phyloP scores from a whole-genome alignment of 805 yeast genomes.

The Candida silvicultrix region DNA sequence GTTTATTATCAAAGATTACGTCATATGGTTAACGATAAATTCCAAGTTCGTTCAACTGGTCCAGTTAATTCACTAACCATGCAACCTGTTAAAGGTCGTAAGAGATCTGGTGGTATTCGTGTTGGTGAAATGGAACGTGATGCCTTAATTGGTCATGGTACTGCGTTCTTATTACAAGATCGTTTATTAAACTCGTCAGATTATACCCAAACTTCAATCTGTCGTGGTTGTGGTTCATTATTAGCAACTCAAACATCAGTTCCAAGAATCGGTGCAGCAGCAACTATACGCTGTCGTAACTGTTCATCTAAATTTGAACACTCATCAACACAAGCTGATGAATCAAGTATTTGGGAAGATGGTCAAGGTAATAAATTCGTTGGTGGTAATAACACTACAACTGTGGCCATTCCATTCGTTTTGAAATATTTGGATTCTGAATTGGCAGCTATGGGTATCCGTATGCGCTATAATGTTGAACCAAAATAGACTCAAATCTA shows the following conservation, averaged over 20 bases:
- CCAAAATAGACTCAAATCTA: slow-evolving; percentile 42
- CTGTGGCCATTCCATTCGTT: slow-evolving; percentile 95
- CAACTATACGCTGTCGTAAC: slow-evolving; percentile 81
- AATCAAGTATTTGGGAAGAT: slow-evolving; percentile 90
- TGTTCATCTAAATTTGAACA: slow-evolving; percentile 73
- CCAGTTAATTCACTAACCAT: slow-evolving; percentile 94
- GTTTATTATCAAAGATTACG: slow-evolving; percentile 97
- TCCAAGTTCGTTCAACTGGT: slow-evolving; percentile 98
- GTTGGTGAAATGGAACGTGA: slow-evolving; percentile 99
- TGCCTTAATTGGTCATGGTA: slow-evolving; percentile 97
- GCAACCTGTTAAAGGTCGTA: slow-evolving; percentile 99
- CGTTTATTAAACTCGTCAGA: slow-evolving; percentile 93
- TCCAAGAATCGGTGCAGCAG: slow-evolving; percentile 79
- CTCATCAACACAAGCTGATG: slow-evolving; percentile 48
- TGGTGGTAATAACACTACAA: slow-evolving; percentile 92
- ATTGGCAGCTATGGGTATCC: slow-evolving; percentile 95
- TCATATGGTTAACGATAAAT: slow-evolving; percentile 99
- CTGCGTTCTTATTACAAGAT: slow-evolving; percentile 91
- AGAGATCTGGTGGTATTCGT: slow-evolving; percentile 98
- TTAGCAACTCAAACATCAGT: slow-evolving; percentile 86
- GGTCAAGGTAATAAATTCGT: slow-evolving; percentile 87
- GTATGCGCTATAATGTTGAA: slow-evolving; percentile 80
- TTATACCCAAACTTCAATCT: slow-evolving; percentile 84
- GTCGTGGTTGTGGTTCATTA: slow-evolving; percentile 91
- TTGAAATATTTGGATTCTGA: slow-evolving; percentile 93